These are phyloP conservation scores for Podaxis sp. DNA, from an alignment of 768 basidiomycete genomes.

Conservation along the genomic window DNA sequence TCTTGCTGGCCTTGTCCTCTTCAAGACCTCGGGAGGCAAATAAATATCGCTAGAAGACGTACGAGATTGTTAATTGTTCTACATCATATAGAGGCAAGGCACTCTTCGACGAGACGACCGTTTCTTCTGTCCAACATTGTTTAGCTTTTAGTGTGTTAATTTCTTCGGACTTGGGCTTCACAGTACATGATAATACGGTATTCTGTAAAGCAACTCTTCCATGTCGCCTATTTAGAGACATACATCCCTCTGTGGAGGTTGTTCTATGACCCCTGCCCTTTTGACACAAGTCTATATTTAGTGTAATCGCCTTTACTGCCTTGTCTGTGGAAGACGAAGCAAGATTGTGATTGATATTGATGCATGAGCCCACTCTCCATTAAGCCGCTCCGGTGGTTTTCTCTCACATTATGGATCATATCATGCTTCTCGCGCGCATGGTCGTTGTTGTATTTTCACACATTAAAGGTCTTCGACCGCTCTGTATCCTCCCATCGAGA, in stretches of 20 bases:
- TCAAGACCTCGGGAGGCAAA: slow-evolving; percentile 74
- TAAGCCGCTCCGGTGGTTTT: too few species aligned
- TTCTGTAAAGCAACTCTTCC: slow-evolving; percentile 1
- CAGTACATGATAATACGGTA: background rate
- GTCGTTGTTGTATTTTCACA: too few species aligned
- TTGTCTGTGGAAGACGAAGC: background rate
- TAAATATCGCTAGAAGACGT: slow-evolving; percentile 22
- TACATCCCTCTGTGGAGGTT: background rate
- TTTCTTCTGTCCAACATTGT: background rate
- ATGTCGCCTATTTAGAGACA: background rate
- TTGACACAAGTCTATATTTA: background rate
- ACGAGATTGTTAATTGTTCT: background rate
- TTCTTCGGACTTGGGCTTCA: background rate
- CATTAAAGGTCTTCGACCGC: too few species aligned
- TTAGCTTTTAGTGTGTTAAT: background rate
- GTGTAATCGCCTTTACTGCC: background rate
- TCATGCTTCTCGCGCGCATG: too few species aligned
- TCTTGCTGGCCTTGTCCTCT: slow-evolving; percentile 77
- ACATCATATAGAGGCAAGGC: background rate
- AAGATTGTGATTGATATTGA: background rate
- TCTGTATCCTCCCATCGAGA: too few species aligned
- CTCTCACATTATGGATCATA: too few species aligned
- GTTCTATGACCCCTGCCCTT: background rate
- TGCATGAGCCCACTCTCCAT: background rate
- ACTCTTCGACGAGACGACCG: background rate